These are phyloP conservation scores for Fusarium falciforme DNA, from an alignment of 2,329 filamentous ascomycete species.

Conservation along the genomic window DNA sequence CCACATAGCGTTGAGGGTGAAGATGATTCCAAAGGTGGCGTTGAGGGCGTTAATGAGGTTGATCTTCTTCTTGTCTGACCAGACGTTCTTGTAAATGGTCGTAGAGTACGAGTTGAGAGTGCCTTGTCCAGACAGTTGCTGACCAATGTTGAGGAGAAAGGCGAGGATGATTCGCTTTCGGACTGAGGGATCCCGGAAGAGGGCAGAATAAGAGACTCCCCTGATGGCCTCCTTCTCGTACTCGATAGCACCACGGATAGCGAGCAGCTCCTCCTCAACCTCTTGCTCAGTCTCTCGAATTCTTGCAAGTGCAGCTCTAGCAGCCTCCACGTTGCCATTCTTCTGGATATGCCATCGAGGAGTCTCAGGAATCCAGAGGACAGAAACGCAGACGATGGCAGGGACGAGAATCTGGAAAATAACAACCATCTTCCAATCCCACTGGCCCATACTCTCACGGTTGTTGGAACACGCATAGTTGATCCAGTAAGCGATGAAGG, in stretches of 20 bases:
- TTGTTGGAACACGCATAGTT: conserved; percentile 71
- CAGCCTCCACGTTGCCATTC: conserved; percentile 66
- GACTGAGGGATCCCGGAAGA: conserved; percentile 76
- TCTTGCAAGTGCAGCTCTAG: conserved; percentile 62
- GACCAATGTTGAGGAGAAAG: conserved; percentile 74
- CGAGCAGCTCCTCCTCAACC: conserved; percentile 72
- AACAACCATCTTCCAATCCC: conserved; percentile 79
- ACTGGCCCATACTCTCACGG: conserved; percentile 67
- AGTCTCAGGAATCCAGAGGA: conserved; percentile 75
- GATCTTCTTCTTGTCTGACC: conserved; percentile 66
- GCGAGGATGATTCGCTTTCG: conserved; percentile 73
- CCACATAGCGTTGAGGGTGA: conserved; percentile 80
- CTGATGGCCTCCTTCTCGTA: conserved; percentile 77
- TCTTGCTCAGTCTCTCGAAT: conserved; percentile 72
- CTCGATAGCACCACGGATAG: conserved; percentile 74
- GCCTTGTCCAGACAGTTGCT: conserved; percentile 77
- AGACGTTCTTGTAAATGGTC: conserved; percentile 77
- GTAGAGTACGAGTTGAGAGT: conserved; percentile 78
- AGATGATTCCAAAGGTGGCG: conserved; percentile 76
- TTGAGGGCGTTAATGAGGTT: conserved; percentile 79
- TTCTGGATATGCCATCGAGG: conserved; percentile 76
- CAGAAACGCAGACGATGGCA: conserved; percentile 66
- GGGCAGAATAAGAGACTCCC: conserved; percentile 64
- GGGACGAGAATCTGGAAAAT: conserved; percentile 78
- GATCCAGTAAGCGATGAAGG: conserved; percentile 63